Conservation (phyloP, 2,329 filamentous ascomycete species). For the Colletotrichum abscissum region DNA sequence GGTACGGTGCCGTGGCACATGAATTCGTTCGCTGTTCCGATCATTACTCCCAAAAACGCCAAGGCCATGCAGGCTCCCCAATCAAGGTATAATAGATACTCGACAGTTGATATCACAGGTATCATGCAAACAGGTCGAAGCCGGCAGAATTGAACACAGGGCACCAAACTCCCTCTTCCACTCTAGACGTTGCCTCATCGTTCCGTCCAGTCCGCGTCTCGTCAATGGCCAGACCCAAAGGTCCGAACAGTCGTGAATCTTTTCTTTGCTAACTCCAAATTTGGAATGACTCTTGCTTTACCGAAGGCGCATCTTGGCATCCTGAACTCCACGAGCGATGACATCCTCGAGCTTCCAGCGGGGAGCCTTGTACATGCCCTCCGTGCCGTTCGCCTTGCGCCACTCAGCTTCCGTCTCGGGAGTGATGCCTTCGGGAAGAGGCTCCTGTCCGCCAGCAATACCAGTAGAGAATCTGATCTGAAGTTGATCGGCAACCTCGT, state of each 20-base stretch:
- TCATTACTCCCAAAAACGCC: constrained; percentile 34
- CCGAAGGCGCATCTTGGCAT: constrained; percentile 78
- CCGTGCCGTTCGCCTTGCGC: constrained; percentile 70
- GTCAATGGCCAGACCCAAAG: constrained; percentile 5
- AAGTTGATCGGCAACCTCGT: constrained; percentile 90
- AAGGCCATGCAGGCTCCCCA: constrained; percentile 32
- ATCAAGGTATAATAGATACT: constrained; percentile 24
- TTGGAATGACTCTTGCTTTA: constrained; percentile 50
- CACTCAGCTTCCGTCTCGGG: constrained; percentile 79
- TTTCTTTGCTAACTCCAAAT: neutral
- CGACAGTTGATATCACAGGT: constrained; percentile 33
- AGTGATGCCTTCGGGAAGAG: constrained; percentile 77
- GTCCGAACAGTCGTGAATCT: constrained; percentile 8
- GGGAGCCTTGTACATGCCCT: constrained; percentile 80
- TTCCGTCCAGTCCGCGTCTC: constrained; percentile 21
- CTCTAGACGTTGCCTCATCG: constrained; percentile 27
- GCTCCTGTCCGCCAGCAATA: constrained; percentile 86
- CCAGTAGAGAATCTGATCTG: constrained; percentile 98
- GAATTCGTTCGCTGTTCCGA: constrained; percentile 31
- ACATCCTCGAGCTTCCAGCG: constrained; percentile 90
- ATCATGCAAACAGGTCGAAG: constrained; percentile 33
- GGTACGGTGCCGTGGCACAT: constrained; percentile 31
- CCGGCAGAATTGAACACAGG: constrained; percentile 25
- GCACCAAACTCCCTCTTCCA: constrained; percentile 14
- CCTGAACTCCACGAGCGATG: constrained; percentile 77